Evolutionary conservation across 2,329 filamentous ascomycete genomes (phyloP), one percentile per base, ranked within the genome.

Genomic region (Penicillium sp.): DNA sequence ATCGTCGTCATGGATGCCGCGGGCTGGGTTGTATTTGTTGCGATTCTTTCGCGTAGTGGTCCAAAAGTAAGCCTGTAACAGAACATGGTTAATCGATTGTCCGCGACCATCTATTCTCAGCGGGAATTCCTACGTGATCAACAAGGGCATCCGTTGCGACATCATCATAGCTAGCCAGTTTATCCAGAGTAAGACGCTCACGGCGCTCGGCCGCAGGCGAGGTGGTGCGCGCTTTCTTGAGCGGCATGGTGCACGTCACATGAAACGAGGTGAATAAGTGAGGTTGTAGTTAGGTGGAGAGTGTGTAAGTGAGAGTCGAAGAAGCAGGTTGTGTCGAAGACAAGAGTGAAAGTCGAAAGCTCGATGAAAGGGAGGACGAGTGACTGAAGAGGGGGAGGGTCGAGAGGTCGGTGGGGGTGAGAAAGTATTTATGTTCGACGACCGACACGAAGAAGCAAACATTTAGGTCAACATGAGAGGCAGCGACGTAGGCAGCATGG

Each of bases 31-130:
- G 68, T 95, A 97, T 47, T 88, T 88, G 47, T 82, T 83, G 52
- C 87, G 84, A 63, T 97, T 95, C 72, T 98, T 98, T 55, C 91
- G 90, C 50, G 96, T 95, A 4, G 82, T 87, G 5, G 91, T 91
- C 91, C 93, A 97, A 75, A 93, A 98, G 70, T 88, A 96, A 8
- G 89, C 85, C 91, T 96, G 57, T 43, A 13, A 38, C 46, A 33
- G 52, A 58, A 51, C 24, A 50, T 41, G 5, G 43, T 65, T 42
- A 66, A 52, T 46, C 46, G 29, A 8, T 32, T 7, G 2, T 8
- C 29, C 3, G 29, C 8, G 29, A 5, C 5, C 29, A 11, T 45
- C 11, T 29, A 28, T 54, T 27, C 42, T 49, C 37, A 34, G 37
- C 39, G 41, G 48, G 36, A 46, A 50, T 37, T 79, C 86, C 72